A percentile compares a stretch with the other conserved stretches of the same genome.
phyloP scores from a whole-genome alignment of 306 rosid genomes.

The Quercus glauca region DNA sequence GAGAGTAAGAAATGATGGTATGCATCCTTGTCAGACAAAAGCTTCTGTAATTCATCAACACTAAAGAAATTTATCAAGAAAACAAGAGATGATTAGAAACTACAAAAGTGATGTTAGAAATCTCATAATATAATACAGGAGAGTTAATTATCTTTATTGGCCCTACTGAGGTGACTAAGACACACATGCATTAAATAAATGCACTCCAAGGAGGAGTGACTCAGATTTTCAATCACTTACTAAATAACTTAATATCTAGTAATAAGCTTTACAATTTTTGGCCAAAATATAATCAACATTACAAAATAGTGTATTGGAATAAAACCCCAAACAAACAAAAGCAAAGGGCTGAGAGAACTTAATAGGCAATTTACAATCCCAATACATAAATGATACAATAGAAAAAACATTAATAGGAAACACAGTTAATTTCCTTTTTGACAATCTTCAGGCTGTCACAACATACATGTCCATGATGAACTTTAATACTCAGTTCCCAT shows the following conservation, averaged over 20 bases:
- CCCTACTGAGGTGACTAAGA: neutral
- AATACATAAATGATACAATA: neutral
- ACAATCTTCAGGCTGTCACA: neutral
- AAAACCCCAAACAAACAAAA: neutral
- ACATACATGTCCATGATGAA: neutral
- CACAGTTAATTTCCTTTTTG: neutral
- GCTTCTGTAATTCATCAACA: constrained; percentile 82
- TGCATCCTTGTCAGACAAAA: constrained; percentile 72
- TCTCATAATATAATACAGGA: neutral
- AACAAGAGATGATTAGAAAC: neutral
- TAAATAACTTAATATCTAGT: neutral
- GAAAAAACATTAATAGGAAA: neutral
- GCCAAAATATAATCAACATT: neutral
- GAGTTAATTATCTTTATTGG: neutral
- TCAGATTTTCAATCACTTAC: neutral
- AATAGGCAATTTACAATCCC: neutral
- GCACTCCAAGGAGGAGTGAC: neutral
- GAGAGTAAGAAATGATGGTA: constrained; percentile 71
- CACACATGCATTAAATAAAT: neutral
- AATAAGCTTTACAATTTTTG: neutral
- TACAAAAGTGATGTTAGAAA: neutral
- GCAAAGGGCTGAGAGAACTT: neutral
- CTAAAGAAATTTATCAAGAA: constrained; percentile 29
- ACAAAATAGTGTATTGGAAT: neutral
- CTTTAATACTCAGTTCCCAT: neutral